Evolutionary conservation across 768 basidiomycete genomes (phyloP).

Genomic region (Mycena galopus): DNA sequence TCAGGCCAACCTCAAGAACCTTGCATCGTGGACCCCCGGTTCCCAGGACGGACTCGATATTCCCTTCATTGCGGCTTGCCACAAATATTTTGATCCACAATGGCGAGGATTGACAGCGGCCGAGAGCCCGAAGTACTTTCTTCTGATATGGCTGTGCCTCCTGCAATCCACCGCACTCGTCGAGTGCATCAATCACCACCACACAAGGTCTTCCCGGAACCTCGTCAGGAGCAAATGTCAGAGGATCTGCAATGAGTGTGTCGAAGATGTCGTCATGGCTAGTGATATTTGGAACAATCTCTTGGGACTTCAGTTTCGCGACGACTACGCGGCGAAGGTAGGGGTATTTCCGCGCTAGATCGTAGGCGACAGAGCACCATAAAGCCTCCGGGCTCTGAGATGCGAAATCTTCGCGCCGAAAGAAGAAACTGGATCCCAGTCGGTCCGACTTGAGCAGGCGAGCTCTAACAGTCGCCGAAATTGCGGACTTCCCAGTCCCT

Average conservation of each 20-base stretch:
- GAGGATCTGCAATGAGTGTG: background rate
- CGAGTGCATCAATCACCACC: slow-evolving; percentile 16
- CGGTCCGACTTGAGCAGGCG: background rate
- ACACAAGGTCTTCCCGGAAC: background rate
- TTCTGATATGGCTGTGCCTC: background rate
- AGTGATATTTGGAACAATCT: background rate
- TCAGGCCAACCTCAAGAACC: slow-evolving; percentile 3
- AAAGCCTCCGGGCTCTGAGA: slow-evolving; percentile 17
- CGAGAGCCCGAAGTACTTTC: background rate
- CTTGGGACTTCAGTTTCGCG: background rate
- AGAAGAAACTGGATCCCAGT: slow-evolving; percentile 14
- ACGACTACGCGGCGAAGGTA: background rate
- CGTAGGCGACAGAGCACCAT: slow-evolving; percentile 25
- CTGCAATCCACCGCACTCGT: slow-evolving; percentile 13
- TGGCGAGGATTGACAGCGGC: background rate
- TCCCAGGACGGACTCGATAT: background rate
- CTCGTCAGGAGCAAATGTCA: background rate
- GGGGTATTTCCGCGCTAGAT: slow-evolving; percentile 14
- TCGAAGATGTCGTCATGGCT: background rate
- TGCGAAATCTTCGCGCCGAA: slow-evolving; percentile 5
- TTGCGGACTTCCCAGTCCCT: slow-evolving; percentile 16
- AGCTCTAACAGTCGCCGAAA: background rate
- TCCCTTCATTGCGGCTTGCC: slow-evolving; percentile 6
- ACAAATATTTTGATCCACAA: background rate
- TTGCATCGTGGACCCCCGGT: background rate